Base-by-base conservation (phyloP, 495 filamentous ascomycete species). In the Lophiotrema nucula region DNA sequence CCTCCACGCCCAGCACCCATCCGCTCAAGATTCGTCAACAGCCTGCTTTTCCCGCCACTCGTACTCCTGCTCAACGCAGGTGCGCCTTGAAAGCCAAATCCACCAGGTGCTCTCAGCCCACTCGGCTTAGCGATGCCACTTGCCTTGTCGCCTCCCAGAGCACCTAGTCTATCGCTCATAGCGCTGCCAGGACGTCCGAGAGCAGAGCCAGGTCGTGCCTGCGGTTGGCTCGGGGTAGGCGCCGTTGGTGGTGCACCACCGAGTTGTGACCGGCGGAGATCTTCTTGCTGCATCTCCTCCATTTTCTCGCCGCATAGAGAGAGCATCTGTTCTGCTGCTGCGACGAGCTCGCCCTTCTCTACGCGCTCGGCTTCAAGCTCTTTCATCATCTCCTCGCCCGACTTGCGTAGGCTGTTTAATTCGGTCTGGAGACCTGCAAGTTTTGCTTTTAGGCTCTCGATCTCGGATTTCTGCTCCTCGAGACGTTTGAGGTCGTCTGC, bases 341-440 rank as follows among this genome's bases (percentile, higher is more conserved):
- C 81, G n/a, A 98, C 91, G 41, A 98, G 77, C 64, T 96, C 91
- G 31, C 90, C 90, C 72, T 96, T 98, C 74, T 98, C 93, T 19
- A 88, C 79, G 2, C 92, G 80, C 72, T 97, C 95, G 26, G 80
- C 76, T 67, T 93, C 84, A 16, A 90, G 73, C 25, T 89, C 78
- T 19, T 73, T 66, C 19, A 83, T 74, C 4, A 95, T 74, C 12
- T 81, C 78, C 6, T 79, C 78, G 51, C 88, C 86, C 47, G 90
- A 83, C 0, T 74, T 70, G 66, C 84, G 82, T 27, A 93, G 72
- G 22, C 79, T 80, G 16, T 72, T 72, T 57, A 95, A 70, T 54
- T 92, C 86, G 6, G 83, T 77, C 62, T 83, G 79, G 12, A 96
- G 75, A 48, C 84, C 87, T 56, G 88, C 78, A 23, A 95, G 75